These are phyloP conservation scores for Mortierella sp. DNA, from an alignment of 371 early-diverging fungal species.

Conservation along the genomic window DNA sequence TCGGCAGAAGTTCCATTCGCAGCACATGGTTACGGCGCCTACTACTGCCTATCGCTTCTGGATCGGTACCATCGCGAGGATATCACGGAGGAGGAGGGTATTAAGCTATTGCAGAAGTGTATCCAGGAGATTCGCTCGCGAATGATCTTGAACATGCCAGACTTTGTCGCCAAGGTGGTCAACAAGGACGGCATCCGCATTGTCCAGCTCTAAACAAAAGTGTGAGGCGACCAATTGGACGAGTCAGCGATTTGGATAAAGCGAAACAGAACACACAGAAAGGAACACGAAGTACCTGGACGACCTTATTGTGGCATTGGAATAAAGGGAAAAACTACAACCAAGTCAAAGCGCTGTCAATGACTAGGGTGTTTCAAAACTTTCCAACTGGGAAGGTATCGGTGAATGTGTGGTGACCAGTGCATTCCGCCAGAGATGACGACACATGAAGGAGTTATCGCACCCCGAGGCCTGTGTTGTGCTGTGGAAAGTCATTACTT, in stretches of 20 bases:
- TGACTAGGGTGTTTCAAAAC: too few species aligned
- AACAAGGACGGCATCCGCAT: slow-evolving; percentile 86
- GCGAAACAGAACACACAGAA: too few species aligned
- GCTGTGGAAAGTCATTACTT: too few species aligned
- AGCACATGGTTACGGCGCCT: slow-evolving; percentile 94
- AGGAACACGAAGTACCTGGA: too few species aligned
- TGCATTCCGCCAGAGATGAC: too few species aligned
- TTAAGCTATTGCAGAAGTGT: slow-evolving; percentile 84
- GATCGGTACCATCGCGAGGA: slow-evolving; percentile 92
- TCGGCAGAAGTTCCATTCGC: slow-evolving; percentile 86
- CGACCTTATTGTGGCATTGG: too few species aligned
- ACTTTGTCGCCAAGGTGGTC: slow-evolving; percentile 86
- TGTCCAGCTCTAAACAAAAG: slow-evolving; percentile 31
- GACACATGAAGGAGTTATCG: too few species aligned
- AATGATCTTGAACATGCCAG: slow-evolving; percentile 87
- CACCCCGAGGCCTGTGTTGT: too few species aligned
- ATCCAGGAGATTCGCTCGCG: slow-evolving; percentile 87
- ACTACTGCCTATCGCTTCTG: slow-evolving; percentile 91
- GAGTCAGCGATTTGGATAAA: background rate
- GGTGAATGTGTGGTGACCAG: too few species aligned
- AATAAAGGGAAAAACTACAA: too few species aligned
- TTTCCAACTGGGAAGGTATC: too few species aligned
- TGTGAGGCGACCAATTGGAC: background rate
- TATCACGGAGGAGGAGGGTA: slow-evolving; percentile 86
- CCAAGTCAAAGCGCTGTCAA: too few species aligned